Evolutionary conservation across 768 basidiomycete genomes (phyloP).

Genomic region (Clitopilus hobsonii): DNA sequence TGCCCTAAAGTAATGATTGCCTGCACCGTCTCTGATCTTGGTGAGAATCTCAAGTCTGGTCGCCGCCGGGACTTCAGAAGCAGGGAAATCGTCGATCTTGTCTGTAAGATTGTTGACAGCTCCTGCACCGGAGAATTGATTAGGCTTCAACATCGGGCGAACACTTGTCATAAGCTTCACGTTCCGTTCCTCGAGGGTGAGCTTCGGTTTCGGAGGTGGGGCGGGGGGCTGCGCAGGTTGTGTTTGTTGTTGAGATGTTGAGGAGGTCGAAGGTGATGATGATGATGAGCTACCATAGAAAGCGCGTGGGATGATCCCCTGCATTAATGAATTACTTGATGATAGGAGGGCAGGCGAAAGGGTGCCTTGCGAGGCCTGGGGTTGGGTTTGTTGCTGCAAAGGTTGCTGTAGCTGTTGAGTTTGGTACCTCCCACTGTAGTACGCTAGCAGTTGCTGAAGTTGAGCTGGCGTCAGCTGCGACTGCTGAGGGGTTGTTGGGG

Average conservation of each 20-base stretch:
- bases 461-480: constrained; percentile 5
- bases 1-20: constrained; percentile 82
- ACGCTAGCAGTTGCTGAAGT: constrained; percentile 24
- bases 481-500: constrained; percentile 21
- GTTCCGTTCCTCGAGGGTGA: constrained; percentile 48
- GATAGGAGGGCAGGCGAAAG: constrained; percentile 68
- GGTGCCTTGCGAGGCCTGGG: constrained; percentile 47
- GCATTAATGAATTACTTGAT: constrained; percentile 44
- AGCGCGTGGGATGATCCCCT: constrained; percentile 22
- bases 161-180: constrained; percentile 48
- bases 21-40: constrained; percentile 78
- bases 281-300: constrained; percentile 21
- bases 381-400: constrained; percentile 30
- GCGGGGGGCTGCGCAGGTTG: constrained; percentile 15
- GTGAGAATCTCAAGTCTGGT: constrained; percentile 73
- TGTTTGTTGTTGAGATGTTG: constrained; percentile 12
- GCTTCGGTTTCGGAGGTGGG: constrained; percentile 23
- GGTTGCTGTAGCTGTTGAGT: constrained; percentile 25
- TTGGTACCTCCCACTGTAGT: constrained; percentile 39
- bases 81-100: constrained; percentile 55
- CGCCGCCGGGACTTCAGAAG: constrained; percentile 57
- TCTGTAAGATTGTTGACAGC: constrained; percentile 61
- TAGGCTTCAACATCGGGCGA: constrained; percentile 51
- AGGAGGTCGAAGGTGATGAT: not conserved
- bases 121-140: constrained; percentile 62